Conservation (phyloP, 2,329 filamentous ascomycete genomes). For the Phialophora chinensis region DNA sequence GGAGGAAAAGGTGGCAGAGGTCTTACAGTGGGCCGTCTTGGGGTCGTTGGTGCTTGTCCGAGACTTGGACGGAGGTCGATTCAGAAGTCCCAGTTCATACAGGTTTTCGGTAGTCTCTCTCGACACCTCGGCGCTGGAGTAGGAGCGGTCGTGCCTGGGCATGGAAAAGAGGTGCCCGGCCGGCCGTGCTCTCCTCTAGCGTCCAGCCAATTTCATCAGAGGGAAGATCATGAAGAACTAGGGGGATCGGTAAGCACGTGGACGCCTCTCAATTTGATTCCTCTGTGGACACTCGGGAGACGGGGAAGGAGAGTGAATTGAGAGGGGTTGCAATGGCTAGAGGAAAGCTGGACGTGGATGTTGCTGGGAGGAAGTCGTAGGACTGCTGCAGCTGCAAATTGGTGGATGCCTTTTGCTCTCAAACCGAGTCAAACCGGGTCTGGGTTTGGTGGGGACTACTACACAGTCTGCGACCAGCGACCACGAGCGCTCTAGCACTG, state of each 20-base stretch:
- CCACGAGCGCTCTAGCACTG: constrained; percentile 24
- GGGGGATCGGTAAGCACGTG: constrained; percentile 33
- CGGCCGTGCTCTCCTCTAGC: constrained; percentile 35
- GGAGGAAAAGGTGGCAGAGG: constrained; percentile 18
- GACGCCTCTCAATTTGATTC: constrained; percentile 25
- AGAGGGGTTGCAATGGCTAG: constrained; percentile 28
- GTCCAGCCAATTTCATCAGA: constrained; percentile 34
- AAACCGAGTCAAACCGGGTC: constrained; percentile 19
- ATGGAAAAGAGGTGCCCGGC: constrained; percentile 35
- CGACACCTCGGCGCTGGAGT: constrained; percentile 32
- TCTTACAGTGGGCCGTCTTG: constrained; percentile 35
- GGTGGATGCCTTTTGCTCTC: constrained; percentile 15
- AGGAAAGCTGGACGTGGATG: constrained; percentile 20
- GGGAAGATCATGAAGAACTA: constrained; percentile 23
- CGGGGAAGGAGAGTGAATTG: constrained; percentile 6
- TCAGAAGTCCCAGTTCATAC: constrained; percentile 40
- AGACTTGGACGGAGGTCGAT: constrained; percentile 33
- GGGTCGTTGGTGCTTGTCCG: constrained; percentile 26
- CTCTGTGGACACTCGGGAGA: constrained; percentile 22
- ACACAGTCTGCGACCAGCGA: neutral
- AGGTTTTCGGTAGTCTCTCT: constrained; percentile 38
- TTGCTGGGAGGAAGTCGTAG: constrained; percentile 15
- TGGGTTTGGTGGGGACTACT: constrained; percentile 25
- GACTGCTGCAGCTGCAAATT: constrained; percentile 16
- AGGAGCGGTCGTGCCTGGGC: constrained; percentile 37